phyloP scores from a whole-genome alignment of 371 early-diverging fungal genomes.

The Haplosporangium sp. region DNA sequence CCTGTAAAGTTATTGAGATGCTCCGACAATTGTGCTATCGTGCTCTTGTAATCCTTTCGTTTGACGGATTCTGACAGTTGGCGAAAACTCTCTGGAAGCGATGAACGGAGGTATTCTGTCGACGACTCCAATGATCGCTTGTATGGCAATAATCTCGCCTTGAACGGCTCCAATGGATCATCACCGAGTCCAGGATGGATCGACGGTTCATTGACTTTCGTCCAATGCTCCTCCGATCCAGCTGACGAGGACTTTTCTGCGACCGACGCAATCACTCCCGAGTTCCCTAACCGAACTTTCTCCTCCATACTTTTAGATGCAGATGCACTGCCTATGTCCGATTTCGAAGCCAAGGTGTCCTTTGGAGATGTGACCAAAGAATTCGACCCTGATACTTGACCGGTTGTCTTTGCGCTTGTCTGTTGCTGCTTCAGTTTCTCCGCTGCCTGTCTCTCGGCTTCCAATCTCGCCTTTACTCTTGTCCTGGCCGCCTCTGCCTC shows the following conservation, averaged over 20 bases:
- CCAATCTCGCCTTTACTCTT: constrained; percentile 1
- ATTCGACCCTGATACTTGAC: no score
- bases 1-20: constrained; percentile 86
- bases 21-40: constrained; percentile 59
- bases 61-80: constrained; percentile 56
- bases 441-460: constrained; percentile 8
- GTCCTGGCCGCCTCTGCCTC: neutral
- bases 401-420: neutral
- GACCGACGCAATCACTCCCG: no score
- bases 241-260: no score
- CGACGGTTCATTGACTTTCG: neutral
- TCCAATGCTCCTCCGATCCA: neutral
- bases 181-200: neutral
- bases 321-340: no score
- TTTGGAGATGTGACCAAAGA: no score
- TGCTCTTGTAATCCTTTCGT: constrained; percentile 62
- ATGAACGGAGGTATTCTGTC: constrained; percentile 37
- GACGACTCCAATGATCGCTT: constrained; percentile 38
- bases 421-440: constrained; percentile 4
- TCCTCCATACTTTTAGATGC: no score
- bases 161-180: constrained; percentile 29
- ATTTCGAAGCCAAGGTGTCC: no score
- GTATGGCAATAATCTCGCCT: constrained; percentile 33
- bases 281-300: no score
- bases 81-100: constrained; percentile 30